phyloP scores from a whole-genome alignment of 225 moss, liverwort and hornwort genomes.

The Lunularia cruciata region DNA sequence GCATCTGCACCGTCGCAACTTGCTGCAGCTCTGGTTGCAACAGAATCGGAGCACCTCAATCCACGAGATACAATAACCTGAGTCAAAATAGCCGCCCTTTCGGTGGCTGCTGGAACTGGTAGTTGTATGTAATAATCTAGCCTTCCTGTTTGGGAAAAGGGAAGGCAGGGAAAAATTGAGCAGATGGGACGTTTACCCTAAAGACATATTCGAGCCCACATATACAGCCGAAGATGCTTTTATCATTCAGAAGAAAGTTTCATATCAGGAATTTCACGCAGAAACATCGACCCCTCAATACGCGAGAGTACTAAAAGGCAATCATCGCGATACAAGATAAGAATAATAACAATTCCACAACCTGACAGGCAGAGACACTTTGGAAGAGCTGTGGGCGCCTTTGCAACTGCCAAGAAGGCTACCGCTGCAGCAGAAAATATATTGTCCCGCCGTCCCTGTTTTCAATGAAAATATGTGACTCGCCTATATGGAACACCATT shows the following conservation, averaged over 20 bases:
- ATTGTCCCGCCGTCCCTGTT: slow-evolving; percentile 71
- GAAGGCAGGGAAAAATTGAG: too few relatives aligned
- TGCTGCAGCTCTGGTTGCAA: slow-evolving; percentile 75
- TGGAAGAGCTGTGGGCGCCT: slow-evolving; percentile 78
- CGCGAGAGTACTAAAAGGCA: too few relatives aligned
- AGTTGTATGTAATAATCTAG: slow-evolving; percentile 87
- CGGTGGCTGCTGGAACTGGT: slow-evolving; percentile 74
- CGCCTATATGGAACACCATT: neutral
- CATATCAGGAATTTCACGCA: too few relatives aligned
- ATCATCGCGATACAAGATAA: too few relatives aligned
- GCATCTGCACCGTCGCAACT: slow-evolving; percentile 90
- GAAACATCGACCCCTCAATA: too few relatives aligned
- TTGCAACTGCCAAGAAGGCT: slow-evolving; percentile 84
- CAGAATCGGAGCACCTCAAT: slow-evolving; percentile 57
- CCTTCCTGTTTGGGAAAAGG: slow-evolving; percentile 53
- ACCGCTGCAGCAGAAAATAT: slow-evolving; percentile 49
- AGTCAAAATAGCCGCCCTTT: slow-evolving; percentile 79
- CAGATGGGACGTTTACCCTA: too few relatives aligned
- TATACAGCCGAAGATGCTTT: too few relatives aligned
- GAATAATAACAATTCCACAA: slow-evolving; percentile 10
- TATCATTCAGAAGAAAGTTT: too few relatives aligned
- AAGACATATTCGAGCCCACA: too few relatives aligned
- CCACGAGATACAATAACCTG: slow-evolving; percentile 77
- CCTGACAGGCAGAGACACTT: slow-evolving; percentile 76
- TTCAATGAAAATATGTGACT: neutral